A percentile compares a stretch with the other conserved stretches of the same genome.
Conservation (phyloP, 352 stramenopile genomes). For the Pythium guiyangense region DNA sequence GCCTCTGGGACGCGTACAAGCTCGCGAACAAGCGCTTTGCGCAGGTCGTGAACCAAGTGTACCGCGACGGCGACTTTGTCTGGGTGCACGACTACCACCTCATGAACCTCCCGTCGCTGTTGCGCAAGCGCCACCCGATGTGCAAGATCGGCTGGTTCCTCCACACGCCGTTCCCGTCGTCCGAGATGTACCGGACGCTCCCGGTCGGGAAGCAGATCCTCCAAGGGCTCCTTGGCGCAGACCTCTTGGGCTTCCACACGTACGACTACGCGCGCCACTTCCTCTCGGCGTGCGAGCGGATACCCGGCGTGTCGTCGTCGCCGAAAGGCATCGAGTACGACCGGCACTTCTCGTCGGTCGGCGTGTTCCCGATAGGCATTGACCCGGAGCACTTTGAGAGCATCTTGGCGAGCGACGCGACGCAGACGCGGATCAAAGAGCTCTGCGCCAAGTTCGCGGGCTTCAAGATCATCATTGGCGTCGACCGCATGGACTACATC, state of each 20-base stretch:
- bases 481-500: constrained; percentile 85
- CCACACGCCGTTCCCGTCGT: constrained; percentile 86
- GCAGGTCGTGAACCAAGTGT: constrained; percentile 78
- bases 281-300: constrained; percentile 69
- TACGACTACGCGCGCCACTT: constrained; percentile 89
- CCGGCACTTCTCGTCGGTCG: constrained; percentile 86
- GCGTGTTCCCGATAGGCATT: constrained; percentile 86
- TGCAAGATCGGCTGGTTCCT: constrained; percentile 87
- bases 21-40: constrained; percentile 84
- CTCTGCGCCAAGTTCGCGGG: constrained; percentile 65
- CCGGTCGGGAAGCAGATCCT: constrained; percentile 75
- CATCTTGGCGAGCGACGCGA: constrained; percentile 40
- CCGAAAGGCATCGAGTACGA: constrained; percentile 61
- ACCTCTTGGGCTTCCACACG: constrained; percentile 85
- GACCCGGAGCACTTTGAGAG: constrained; percentile 76
- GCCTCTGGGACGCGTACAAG: constrained; percentile 85
- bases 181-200: constrained; percentile 80
- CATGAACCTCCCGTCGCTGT: constrained; percentile 81
- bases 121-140: constrained; percentile 69
- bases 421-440: constrained; percentile 59
- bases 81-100: constrained; percentile 91
- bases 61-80: constrained; percentile 84
- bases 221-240: constrained; percentile 69
- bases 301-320: constrained; percentile 61
- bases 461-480: constrained; percentile 78